These are phyloP conservation scores for Aspergillus nomiae DNA, from an alignment of 2,329 filamentous ascomycete genomes.

Conservation along the genomic window DNA sequence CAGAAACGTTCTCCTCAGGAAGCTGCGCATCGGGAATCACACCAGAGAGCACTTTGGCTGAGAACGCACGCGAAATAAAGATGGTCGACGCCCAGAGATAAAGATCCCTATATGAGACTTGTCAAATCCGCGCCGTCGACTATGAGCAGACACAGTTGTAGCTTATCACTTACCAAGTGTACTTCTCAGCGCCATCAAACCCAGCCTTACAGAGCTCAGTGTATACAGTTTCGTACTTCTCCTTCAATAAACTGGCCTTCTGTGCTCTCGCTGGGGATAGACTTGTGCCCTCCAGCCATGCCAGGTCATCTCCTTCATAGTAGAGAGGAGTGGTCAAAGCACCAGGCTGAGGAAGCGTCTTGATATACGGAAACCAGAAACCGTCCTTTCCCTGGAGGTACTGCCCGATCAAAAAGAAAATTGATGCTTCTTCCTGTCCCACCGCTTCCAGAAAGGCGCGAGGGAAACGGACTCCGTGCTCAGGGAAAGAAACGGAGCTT, in stretches of 20 bases:
- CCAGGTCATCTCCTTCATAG: conserved; percentile 63
- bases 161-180: conserved; percentile 40
- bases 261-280: conserved; percentile 37
- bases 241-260: conserved; percentile 37
- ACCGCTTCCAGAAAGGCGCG: conserved; percentile 51
- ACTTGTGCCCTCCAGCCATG: conserved; percentile 46
- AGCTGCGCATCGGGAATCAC: conserved; percentile 40
- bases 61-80: conserved; percentile 47
- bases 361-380: conserved; percentile 70
- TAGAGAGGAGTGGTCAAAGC: conserved; percentile 64
- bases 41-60: conserved; percentile 44
- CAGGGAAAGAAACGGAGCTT: conserved; percentile 25
- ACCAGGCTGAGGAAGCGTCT: conserved; percentile 64
- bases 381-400: conserved; percentile 61
- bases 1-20: conserved; percentile 62
- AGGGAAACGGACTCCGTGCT: conserved; percentile 49
- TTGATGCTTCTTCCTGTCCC: conserved; percentile 62
- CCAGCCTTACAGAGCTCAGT: conserved; percentile 32
- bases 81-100: conserved; percentile 51
- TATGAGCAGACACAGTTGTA: neutral
- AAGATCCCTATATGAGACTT: conserved; percentile 37
- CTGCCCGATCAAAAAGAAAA: conserved; percentile 71
- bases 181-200: conserved; percentile 33
- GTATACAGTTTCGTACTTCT: conserved; percentile 39
- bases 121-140: neutral